These are phyloP conservation scores for Tuber calosporum DNA, from an alignment of 495 filamentous ascomycete genomes.

Conservation along the genomic window DNA sequence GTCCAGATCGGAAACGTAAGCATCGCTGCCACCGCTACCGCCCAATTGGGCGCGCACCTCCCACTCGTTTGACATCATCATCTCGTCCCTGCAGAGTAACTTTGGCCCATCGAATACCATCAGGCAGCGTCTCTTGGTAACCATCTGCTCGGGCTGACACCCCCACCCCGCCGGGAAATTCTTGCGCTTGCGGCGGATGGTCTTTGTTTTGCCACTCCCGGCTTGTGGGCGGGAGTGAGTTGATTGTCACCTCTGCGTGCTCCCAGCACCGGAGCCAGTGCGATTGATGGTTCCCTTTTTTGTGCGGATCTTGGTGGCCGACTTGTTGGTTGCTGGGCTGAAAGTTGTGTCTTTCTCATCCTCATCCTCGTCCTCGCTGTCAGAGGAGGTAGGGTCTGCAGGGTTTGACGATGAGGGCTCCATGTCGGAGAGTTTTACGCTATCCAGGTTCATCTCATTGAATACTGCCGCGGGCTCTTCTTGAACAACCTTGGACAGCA, in stretches of 20 bases:
- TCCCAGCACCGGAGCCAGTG: constrained; percentile 47
- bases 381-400: constrained; percentile 19
- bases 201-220: constrained; percentile 37
- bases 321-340: constrained; percentile 51
- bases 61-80: constrained; percentile 94
- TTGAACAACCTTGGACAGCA: constrained; percentile 93
- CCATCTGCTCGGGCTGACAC: constrained; percentile 81
- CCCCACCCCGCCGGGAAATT: constrained; percentile 92
- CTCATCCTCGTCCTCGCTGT: constrained; percentile 52
- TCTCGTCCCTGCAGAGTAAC: constrained; percentile 93
- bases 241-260: constrained; percentile 52
- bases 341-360: constrained; percentile 54
- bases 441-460: constrained; percentile 73
- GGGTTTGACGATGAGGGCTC: constrained; percentile 22
- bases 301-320: constrained; percentile 40
- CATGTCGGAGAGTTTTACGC: constrained; percentile 38
- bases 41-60: constrained; percentile 70
- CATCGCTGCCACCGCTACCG: constrained; percentile 46
- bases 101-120: constrained; percentile 86
- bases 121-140: constrained; percentile 92
- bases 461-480: constrained; percentile 93
- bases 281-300: constrained; percentile 39
- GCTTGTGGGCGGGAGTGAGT: constrained; percentile 49
- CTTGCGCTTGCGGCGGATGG: constrained; percentile 67
- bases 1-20: constrained; percentile 89